Percentiles rank a stretch among this genome's conserved stretches.
Evolutionary conservation across 129 eudicot genomes (phyloP).

Genomic region (Flaveria bidentis): DNA sequence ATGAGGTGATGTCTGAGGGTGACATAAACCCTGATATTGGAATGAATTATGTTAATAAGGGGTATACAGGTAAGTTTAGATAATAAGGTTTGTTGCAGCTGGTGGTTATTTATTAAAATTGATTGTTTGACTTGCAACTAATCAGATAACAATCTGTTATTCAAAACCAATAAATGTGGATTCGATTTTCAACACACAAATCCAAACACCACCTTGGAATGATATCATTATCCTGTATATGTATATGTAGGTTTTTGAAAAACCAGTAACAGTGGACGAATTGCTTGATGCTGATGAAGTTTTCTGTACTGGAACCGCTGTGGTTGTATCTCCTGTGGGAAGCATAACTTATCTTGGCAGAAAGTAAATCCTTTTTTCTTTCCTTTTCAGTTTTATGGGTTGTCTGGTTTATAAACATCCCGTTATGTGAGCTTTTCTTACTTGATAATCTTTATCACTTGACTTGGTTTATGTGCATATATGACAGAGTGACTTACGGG

Average conservation of each 20-base stretch:
- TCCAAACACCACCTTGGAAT: background rate
- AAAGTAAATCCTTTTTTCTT: constrained; percentile 49
- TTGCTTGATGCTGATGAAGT: constrained; percentile 92
- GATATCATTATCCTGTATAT: background rate
- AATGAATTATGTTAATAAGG: background rate
- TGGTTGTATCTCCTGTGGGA: constrained; percentile 82
- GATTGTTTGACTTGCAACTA: constrained; percentile 6
- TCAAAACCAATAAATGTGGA: background rate
- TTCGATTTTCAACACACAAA: background rate
- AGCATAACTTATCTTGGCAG: constrained; percentile 73
- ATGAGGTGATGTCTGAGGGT: background rate
- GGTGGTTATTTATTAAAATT: background rate
- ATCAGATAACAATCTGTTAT: background rate
- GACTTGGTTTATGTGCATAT: constrained; percentile 13
- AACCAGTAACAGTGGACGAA: constrained; percentile 62
- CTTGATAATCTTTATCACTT: background rate
- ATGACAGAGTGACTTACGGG: constrained; percentile 67
- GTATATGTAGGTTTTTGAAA: constrained; percentile 57
- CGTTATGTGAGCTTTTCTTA: background rate
- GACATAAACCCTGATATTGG: background rate
- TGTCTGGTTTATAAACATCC: background rate
- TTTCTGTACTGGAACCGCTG: constrained; percentile 90
- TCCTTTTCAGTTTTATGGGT: constrained; percentile 8
- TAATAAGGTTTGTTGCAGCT: background rate
- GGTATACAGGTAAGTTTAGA: background rate